Percentiles rank a stretch among this genome's conserved stretches.
These are phyloP conservation scores for Trebouxia sp. DNA, from an alignment of 139 green algal genomes.

Conservation along the genomic window DNA sequence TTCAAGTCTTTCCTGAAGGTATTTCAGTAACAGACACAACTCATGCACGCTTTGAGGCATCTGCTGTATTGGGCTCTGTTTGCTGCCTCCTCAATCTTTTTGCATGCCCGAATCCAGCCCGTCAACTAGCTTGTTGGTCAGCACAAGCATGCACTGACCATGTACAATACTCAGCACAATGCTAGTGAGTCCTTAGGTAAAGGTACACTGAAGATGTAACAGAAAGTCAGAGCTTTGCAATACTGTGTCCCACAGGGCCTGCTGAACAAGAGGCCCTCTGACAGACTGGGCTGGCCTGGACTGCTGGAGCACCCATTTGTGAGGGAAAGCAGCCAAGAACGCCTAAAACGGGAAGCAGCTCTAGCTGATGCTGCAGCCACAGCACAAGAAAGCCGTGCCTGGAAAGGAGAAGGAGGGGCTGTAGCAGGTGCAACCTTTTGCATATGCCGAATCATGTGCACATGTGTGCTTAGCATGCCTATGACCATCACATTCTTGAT, in stretches of 20 bases:
- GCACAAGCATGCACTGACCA: neutral
- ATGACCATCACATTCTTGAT: too few relatives aligned
- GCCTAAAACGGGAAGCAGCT: slow-evolving; percentile 47
- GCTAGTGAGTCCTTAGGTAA: too few relatives aligned
- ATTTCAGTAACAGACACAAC: neutral
- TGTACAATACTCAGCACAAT: too few relatives aligned
- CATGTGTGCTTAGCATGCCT: too few relatives aligned
- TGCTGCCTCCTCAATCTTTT: slow-evolving; percentile 3
- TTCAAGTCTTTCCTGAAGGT: slow-evolving; percentile 94
- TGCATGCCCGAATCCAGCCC: too few relatives aligned
- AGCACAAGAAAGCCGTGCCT: slow-evolving; percentile 38
- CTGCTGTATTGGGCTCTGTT: neutral
- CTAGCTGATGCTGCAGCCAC: slow-evolving; percentile 47
- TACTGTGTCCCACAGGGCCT: slow-evolving; percentile 68
- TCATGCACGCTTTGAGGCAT: slow-evolving; percentile 3
- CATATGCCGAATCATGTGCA: neutral
- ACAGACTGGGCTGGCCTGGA: slow-evolving; percentile 89
- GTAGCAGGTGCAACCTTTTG: slow-evolving; percentile 46
- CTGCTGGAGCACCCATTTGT: slow-evolving; percentile 96
- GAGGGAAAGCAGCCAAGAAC: slow-evolving; percentile 66
- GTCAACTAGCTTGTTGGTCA: neutral
- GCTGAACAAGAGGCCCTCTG: slow-evolving; percentile 89
- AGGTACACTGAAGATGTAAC: too few relatives aligned
- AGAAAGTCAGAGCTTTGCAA: too few relatives aligned
- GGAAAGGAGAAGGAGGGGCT: slow-evolving; percentile 65